A percentile compares a stretch with the other conserved stretches of the same genome.
These are phyloP conservation scores for Typha latifolia DNA, from an alignment of 176 grass and related monocot species.

Conservation along the genomic window DNA sequence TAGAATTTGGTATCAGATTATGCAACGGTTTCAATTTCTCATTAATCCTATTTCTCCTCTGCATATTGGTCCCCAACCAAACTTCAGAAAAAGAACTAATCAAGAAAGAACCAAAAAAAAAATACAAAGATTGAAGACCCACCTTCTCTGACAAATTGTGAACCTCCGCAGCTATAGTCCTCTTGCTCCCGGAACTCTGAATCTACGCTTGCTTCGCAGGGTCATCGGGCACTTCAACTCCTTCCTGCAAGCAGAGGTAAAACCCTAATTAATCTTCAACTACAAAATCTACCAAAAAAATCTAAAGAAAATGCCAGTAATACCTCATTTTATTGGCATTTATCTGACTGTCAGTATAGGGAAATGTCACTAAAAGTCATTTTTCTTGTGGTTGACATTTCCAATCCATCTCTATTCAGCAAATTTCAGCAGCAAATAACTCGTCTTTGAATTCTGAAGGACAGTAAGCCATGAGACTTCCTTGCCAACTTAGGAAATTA, in stretches of 20 bases:
- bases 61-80: neutral
- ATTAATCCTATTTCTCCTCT: conserved; percentile 90
- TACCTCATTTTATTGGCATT: no score
- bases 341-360: no score
- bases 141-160: conserved; percentile 99
- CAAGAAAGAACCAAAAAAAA: neutral
- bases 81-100: neutral
- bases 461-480: no score
- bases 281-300: no score
- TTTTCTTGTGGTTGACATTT: no score
- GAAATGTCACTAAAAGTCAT: no score
- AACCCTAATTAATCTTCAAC: neutral
- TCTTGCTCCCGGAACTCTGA: conserved; percentile 61
- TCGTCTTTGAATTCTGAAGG: neutral
- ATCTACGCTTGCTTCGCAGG: conserved; percentile 8
- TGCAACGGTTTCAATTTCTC: conserved; percentile 98
- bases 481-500: neutral
- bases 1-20: conserved; percentile 89
- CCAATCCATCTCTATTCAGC: neutral
- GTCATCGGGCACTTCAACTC: conserved; percentile 55
- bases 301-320: no score
- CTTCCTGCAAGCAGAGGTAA: conserved; percentile 28
- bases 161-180: conserved; percentile 85
- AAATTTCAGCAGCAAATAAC: neutral
- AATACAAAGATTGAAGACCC: neutral